A percentile compares a stretch with the other conserved stretches of the same genome.
These are phyloP conservation scores for Kwoniella mangroviensis DNA, from an alignment of 768 basidiomycete species.

Conservation along the genomic window DNA sequence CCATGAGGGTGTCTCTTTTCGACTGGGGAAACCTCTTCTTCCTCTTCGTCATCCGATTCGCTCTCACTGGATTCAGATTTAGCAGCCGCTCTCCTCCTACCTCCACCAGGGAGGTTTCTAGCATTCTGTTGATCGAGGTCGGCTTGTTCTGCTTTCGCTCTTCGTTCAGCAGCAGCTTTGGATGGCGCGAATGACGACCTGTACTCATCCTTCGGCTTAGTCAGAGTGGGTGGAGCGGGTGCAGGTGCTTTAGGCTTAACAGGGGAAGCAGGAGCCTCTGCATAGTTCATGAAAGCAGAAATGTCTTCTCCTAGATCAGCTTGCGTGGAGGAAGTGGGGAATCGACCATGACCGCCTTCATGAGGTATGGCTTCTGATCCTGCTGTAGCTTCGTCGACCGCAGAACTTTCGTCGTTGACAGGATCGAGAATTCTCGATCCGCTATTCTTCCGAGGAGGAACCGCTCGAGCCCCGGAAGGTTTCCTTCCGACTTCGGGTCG, in stretches of 20 bases:
- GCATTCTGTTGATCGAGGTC: conserved; percentile 81
- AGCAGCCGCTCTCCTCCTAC: conserved; percentile 59
- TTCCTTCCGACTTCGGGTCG: conserved; percentile 48
- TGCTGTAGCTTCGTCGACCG: neutral
- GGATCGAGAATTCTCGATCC: conserved; percentile 31
- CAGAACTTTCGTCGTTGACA: conserved; percentile 47
- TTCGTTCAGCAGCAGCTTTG: conserved; percentile 79
- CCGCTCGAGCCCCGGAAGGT: conserved; percentile 56
- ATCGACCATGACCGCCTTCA: neutral
- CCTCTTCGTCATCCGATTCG: conserved; percentile 78
- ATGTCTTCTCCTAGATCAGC: conserved; percentile 45
- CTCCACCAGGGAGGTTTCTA: conserved; percentile 71
- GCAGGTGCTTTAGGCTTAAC: conserved; percentile 19
- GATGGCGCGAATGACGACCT: conserved; percentile 88
- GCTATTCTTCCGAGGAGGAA: conserved; percentile 47
- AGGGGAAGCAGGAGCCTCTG: conserved; percentile 46
- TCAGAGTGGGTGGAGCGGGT: conserved; percentile 22
- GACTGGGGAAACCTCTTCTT: conserved; percentile 60
- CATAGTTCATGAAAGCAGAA: conserved; percentile 49
- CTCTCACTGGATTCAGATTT: conserved; percentile 66
- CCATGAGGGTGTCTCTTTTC: conserved; percentile 18
- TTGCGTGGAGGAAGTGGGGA: conserved; percentile 21
- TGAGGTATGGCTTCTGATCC: neutral
- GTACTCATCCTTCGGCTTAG: conserved; percentile 60
- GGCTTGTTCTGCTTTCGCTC: conserved; percentile 80